Percentiles rank a stretch among this genome's conserved stretches.
Conservation (phyloP, 306 rosid genomes). For the Alnus glutinosa region DNA sequence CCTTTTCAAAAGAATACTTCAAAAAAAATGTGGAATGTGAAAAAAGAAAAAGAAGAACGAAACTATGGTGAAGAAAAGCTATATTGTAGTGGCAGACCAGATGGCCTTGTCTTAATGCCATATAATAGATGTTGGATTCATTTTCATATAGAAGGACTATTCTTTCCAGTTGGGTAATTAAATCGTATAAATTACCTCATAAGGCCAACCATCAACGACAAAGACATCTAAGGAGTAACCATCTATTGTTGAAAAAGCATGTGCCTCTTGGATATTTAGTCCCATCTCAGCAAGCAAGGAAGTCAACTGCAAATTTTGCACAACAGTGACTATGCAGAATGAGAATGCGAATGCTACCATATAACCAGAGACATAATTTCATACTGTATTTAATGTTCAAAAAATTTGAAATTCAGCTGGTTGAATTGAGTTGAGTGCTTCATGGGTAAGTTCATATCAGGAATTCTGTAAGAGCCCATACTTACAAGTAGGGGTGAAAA, state of each 20-base stretch:
- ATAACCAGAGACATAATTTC: conserved; percentile 4
- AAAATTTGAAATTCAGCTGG: conserved; percentile 7
- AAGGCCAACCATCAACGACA: conserved; percentile 99
- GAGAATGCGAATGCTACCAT: background rate
- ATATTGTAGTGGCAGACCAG: background rate
- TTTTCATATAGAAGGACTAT: background rate
- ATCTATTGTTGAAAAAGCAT: conserved; percentile 90
- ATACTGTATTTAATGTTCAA: conserved; percentile 5
- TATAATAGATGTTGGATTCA: background rate
- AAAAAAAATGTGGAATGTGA: background rate
- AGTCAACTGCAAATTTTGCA: conserved; percentile 70
- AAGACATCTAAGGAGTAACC: conserved; percentile 97
- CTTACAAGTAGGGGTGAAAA: background rate
- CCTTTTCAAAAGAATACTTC: background rate
- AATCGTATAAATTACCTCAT: conserved; percentile 60
- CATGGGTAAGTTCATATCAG: background rate
- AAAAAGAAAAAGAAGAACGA: background rate
- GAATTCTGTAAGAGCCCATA: conserved; percentile 4
- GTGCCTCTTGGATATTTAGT: conserved; percentile 97
- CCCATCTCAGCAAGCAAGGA: conserved; percentile 96
- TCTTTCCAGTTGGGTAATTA: background rate
- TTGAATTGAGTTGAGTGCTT: conserved; percentile 19
- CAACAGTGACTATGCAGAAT: conserved; percentile 1
- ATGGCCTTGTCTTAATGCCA: background rate
- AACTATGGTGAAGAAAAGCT: background rate